Conservation (phyloP, 768 basidiomycete species). For the Amanita jacksonii region DNA sequence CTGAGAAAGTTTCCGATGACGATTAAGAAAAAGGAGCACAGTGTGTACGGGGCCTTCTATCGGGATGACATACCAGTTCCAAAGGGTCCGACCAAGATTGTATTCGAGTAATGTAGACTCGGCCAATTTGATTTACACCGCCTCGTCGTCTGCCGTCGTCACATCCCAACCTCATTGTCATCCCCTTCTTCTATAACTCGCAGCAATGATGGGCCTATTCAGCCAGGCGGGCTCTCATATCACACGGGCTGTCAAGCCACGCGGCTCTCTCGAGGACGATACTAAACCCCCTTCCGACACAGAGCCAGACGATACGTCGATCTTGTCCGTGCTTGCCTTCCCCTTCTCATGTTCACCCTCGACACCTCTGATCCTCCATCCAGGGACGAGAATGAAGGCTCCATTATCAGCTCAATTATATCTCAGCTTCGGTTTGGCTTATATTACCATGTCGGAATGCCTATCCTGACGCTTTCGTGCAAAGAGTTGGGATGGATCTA, state of each 20-base stretch:
- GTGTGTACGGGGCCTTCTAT: constrained; percentile 84
- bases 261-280: constrained; percentile 45
- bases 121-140: not conserved
- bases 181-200: too few species aligned
- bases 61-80: constrained; percentile 54
- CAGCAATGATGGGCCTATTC: constrained; percentile 73
- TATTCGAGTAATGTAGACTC: constrained; percentile 36
- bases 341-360: constrained; percentile 16
- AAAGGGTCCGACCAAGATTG: constrained; percentile 67
- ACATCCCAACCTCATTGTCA: not conserved
- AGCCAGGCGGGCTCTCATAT: constrained; percentile 57
- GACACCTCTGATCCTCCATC: constrained; percentile 26
- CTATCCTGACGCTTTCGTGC: constrained; percentile 1
- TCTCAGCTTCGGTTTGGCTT: constrained; percentile 69
- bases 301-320: constrained; percentile 83
- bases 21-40: constrained; percentile 92
- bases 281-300: constrained; percentile 74
- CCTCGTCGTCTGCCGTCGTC: not conserved
- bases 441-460: not conserved
- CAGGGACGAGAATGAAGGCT: constrained; percentile 92
- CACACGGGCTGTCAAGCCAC: constrained; percentile 47
- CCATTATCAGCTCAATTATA: constrained; percentile 78
- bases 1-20: constrained; percentile 90
- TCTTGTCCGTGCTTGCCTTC: constrained; percentile 54
- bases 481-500: constrained; percentile 90